phyloP scores from a whole-genome alignment of 495 filamentous ascomycete genomes.

The Penicillium pancosmium region DNA sequence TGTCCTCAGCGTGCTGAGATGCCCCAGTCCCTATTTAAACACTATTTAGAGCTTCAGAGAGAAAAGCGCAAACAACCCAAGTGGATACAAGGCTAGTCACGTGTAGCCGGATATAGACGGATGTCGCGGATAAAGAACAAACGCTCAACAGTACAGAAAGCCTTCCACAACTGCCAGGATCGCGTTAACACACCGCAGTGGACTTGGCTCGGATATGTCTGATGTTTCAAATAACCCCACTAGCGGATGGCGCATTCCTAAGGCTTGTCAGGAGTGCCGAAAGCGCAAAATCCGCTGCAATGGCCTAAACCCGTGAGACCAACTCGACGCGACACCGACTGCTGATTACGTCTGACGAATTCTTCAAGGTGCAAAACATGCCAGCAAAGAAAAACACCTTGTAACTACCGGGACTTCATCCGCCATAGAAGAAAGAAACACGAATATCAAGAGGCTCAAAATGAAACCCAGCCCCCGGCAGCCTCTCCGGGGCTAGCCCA shows the following conservation, averaged over 20 bases:
- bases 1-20: too few species aligned
- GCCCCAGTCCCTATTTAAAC: too few species aligned
- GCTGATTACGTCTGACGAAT: background rate
- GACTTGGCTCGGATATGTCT: slow-evolving; percentile 28
- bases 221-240: slow-evolving; percentile 25
- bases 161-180: background rate
- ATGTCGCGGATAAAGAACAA: slow-evolving; percentile 17
- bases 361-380: slow-evolving; percentile 42
- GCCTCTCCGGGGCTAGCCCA: slow-evolving; percentile 23
- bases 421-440: slow-evolving; percentile 44
- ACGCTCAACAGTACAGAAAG: slow-evolving; percentile 10
- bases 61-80: background rate
- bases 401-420: slow-evolving; percentile 44
- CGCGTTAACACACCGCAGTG: background rate
- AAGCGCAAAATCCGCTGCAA: slow-evolving; percentile 50
- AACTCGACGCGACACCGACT: background rate
- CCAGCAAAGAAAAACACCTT: slow-evolving; percentile 36
- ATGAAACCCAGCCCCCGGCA: slow-evolving; percentile 13
- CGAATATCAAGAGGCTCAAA: slow-evolving; percentile 15
- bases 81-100: slow-evolving; percentile 5
- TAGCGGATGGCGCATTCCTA: slow-evolving; percentile 42
- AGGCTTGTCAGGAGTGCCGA: slow-evolving; percentile 49
- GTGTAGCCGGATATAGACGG: slow-evolving; percentile 30
- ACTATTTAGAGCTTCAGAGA: background rate
- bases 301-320: slow-evolving; percentile 38